These are phyloP conservation scores for Torulaspora microellipsoides DNA, from an alignment of 805 yeast species.

Conservation along the genomic window DNA sequence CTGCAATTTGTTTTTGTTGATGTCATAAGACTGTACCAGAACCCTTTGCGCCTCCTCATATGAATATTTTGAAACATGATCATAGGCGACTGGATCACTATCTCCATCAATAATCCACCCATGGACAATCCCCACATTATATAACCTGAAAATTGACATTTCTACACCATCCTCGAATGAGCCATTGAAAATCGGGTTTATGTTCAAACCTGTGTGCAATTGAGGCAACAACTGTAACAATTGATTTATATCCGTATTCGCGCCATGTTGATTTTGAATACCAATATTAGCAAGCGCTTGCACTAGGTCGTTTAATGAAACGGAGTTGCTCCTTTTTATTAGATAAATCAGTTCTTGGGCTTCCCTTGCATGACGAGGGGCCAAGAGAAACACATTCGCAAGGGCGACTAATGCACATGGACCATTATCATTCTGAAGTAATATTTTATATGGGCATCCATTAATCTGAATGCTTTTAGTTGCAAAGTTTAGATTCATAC, in stretches of 20 bases:
- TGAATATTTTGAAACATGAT: conserved; percentile 40
- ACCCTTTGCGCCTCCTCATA: conserved; percentile 59
- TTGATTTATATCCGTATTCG: conserved; percentile 35
- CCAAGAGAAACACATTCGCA: conserved; percentile 60
- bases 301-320: conserved; percentile 42
- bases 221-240: conserved; percentile 56
- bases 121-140: conserved; percentile 62
- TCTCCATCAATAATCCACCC: conserved; percentile 72
- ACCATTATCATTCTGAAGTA: conserved; percentile 77
- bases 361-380: conserved; percentile 33
- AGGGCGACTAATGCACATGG: conserved; percentile 85
- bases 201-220: conserved; percentile 63
- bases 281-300: conserved; percentile 48
- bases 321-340: conserved; percentile 30
- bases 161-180: conserved; percentile 51
- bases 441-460: conserved; percentile 41
- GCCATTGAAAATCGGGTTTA: conserved; percentile 68
- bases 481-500: conserved; percentile 21
- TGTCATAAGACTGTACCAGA: conserved; percentile 45
- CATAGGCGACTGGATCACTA: conserved; percentile 32
- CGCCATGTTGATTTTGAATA: conserved; percentile 31
- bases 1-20: conserved; percentile 23
- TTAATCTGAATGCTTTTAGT: conserved; percentile 34
- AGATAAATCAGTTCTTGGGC: conserved; percentile 30
- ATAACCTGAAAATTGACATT: conserved; percentile 51